Evolutionary conservation across 2,329 filamentous ascomycete genomes (phyloP).

Genomic region (Fusarium sp.): DNA sequence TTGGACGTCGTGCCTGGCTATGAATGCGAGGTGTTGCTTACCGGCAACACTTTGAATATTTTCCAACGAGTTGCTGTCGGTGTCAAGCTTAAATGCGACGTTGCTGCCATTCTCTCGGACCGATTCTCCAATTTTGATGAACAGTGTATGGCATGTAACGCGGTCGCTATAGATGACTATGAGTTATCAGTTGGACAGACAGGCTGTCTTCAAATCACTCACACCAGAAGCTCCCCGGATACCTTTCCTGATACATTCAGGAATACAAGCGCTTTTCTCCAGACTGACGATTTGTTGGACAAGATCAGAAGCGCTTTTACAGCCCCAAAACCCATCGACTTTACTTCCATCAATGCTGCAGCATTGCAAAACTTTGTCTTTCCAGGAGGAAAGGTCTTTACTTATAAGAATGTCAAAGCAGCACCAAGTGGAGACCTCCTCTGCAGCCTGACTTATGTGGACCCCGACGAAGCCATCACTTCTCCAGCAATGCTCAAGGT

Average conservation of each 20-base stretch:
- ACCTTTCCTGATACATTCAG: no score
- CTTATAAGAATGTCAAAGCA: fast-evolving
- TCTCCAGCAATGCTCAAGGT: not conserved
- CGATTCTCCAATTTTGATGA: no score
- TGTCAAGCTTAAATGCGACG: no score
- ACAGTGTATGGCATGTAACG: no score
- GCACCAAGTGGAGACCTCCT: not conserved
- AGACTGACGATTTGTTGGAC: not conserved
- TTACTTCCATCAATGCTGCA: not conserved
- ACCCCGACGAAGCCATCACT: not conserved
- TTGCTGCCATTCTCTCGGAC: no score
- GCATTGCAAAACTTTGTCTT: fast-evolving
- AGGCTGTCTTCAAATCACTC: not conserved
- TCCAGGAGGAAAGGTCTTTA: not conserved
- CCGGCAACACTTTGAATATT: not conserved
- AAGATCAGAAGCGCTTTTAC: not conserved
- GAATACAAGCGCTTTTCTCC: no score
- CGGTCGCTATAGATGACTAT: not conserved
- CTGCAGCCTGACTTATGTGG: not conserved
- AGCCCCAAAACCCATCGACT: fast-evolving
- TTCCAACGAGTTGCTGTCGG: no score
- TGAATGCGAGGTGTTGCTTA: not conserved
- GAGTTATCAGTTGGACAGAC: not conserved
- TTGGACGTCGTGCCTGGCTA: not conserved
- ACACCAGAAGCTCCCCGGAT: not conserved